Conservation (phyloP, 2,329 filamentous ascomycete species). For the Alternaria solani region DNA sequence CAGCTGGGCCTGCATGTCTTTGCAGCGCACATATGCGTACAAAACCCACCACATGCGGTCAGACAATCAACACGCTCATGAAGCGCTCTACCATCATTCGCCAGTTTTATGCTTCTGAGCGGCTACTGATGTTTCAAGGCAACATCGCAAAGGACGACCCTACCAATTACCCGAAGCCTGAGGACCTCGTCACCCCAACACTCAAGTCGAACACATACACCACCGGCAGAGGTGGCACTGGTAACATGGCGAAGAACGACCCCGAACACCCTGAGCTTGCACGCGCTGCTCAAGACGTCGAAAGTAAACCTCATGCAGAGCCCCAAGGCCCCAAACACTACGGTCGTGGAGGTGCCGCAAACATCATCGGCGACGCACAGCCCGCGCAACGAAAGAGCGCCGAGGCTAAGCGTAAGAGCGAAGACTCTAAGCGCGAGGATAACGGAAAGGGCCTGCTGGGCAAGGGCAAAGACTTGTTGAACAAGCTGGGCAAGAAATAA, state of each 20-base stretch:
- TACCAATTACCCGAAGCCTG: slow-evolving; percentile 45
- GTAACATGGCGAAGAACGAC: slow-evolving; percentile 86
- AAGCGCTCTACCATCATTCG: not conserved
- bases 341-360: slow-evolving; percentile 79
- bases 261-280: slow-evolving; percentile 71
- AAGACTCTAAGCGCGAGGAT: slow-evolving; percentile 21
- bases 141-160: slow-evolving; percentile 57
- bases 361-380: slow-evolving; percentile 58
- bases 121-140: slow-evolving; percentile 42
- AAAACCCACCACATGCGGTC: not conserved
- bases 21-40: not conserved
- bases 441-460: slow-evolving; percentile 55
- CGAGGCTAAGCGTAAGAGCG: slow-evolving; percentile 39
- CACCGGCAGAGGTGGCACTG: slow-evolving; percentile 85
- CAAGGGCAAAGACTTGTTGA: slow-evolving; percentile 63
- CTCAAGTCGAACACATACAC: slow-evolving; percentile 87
- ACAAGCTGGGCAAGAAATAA: slow-evolving; percentile 53
- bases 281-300: slow-evolving; percentile 83
- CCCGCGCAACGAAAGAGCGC: slow-evolving; percentile 38
- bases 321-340: slow-evolving; percentile 69
- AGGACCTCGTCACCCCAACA: slow-evolving; percentile 80
- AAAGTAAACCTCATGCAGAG: slow-evolving; percentile 61
- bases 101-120: slow-evolving; percentile 1
- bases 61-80: not conserved
- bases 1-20: not conserved